Evolutionary conservation across 768 basidiomycete species (phyloP).

Genomic region (Amanita fuliginea): DNA sequence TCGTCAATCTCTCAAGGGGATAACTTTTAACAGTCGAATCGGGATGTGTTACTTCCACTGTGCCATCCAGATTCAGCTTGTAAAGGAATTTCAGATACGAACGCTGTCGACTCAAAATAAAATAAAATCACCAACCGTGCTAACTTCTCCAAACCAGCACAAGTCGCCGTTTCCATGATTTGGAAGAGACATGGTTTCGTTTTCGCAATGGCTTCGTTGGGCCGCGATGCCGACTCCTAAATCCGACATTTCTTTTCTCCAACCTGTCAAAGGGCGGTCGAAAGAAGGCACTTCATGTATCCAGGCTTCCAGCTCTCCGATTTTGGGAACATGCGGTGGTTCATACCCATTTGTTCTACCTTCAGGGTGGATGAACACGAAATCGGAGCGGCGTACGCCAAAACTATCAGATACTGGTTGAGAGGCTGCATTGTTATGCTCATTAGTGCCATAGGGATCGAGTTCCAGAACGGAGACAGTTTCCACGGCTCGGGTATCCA

Average conservation of each 20-base stretch:
- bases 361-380: slow-evolving; percentile 67
- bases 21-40: slow-evolving; percentile 37
- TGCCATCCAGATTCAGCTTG: slow-evolving; percentile 67
- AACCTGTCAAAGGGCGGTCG: slow-evolving; percentile 47
- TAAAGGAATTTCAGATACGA: slow-evolving; percentile 4
- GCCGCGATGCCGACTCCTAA: slow-evolving; percentile 49
- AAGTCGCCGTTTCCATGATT: slow-evolving; percentile 28
- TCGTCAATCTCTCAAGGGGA: slow-evolving; percentile 58
- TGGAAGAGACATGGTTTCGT: slow-evolving; percentile 34
- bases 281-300: slow-evolving; percentile 48
- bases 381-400: slow-evolving; percentile 76
- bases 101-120: slow-evolving; percentile 1
- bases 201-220: slow-evolving; percentile 27
- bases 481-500: slow-evolving; percentile 43
- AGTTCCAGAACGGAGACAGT: slow-evolving; percentile 79
- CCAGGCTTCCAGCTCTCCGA: slow-evolving; percentile 81
- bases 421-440: slow-evolving; percentile 30
- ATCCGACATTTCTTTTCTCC: slow-evolving; percentile 65
- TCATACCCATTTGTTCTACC: slow-evolving; percentile 65
- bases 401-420: slow-evolving; percentile 42
- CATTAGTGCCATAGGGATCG: slow-evolving; percentile 69
- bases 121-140: slow-evolving; percentile 34
- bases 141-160: slow-evolving; percentile 85
- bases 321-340: slow-evolving; percentile 63
- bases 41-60: slow-evolving; percentile 62